phyloP scores from a whole-genome alignment of 1,139 yeast genomes.

The Scheffersomyces cryptocercus region DNA sequence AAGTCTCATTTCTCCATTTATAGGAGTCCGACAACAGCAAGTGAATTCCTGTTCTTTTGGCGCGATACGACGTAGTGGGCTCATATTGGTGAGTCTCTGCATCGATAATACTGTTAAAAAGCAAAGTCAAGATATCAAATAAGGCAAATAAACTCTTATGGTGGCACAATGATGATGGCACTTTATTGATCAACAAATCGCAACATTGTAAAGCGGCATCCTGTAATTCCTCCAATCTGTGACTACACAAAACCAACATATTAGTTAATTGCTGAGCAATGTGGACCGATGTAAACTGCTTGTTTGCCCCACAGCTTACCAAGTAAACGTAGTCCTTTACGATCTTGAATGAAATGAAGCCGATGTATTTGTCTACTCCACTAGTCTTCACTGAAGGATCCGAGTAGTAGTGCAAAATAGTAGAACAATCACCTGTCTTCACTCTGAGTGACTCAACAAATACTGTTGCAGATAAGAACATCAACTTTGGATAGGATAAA shows the following conservation, averaged over 20 bases:
- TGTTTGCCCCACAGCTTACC: constrained; percentile 47
- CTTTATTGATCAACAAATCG: constrained; percentile 60
- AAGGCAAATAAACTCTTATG: constrained; percentile 71
- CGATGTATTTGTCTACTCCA: constrained; percentile 72
- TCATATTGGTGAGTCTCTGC: constrained; percentile 86
- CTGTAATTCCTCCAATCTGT: constrained; percentile 74
- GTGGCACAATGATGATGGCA: constrained; percentile 86
- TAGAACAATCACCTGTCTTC: constrained; percentile 78
- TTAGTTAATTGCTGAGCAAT: constrained; percentile 73
- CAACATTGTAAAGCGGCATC: constrained; percentile 81
- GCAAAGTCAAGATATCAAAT: constrained; percentile 74
- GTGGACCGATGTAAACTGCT: constrained; percentile 54
- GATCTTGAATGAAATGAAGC: constrained; percentile 61
- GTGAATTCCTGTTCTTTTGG: constrained; percentile 58
- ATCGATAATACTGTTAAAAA: constrained; percentile 80
- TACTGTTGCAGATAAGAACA: constrained; percentile 84
- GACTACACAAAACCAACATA: constrained; percentile 72
- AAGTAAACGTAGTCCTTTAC: constrained; percentile 56
- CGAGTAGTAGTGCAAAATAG: constrained; percentile 71
- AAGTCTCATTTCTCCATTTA: constrained; percentile 71
- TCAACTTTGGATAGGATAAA: constrained; percentile 74
- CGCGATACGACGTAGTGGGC: constrained; percentile 69
- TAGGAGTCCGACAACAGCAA: constrained; percentile 78
- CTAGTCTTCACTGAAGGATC: constrained; percentile 80
- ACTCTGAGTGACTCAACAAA: constrained; percentile 80